phyloP scores from a whole-genome alignment of 208 protist species.

The Blastocrithidia nonstop region DNA sequence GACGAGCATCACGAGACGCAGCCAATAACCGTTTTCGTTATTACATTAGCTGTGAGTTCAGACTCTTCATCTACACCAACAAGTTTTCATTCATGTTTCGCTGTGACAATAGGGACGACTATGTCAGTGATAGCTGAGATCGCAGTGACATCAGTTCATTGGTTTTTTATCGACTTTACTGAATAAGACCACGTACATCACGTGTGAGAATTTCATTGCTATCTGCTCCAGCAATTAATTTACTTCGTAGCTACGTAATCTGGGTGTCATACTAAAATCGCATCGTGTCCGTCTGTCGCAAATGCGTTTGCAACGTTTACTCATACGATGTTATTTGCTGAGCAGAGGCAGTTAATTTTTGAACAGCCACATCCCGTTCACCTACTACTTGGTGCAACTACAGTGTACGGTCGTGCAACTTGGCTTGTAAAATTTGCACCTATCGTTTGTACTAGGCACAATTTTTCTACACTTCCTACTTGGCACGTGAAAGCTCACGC shows the following conservation, averaged over 20 bases:
- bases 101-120: conserved; percentile 68
- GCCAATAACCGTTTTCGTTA: conserved; percentile 64
- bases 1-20: conserved; percentile 39
- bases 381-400: conserved; percentile 74
- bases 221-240: conserved; percentile 59
- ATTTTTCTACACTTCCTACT: conserved; percentile 63
- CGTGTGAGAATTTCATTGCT: conserved; percentile 65
- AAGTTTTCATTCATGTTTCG: conserved; percentile 72
- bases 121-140: conserved; percentile 48
- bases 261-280: conserved; percentile 55
- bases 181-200: conserved; percentile 48
- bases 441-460: conserved; percentile 27
- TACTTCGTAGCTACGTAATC: conserved; percentile 60
- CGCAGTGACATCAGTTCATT: conserved; percentile 42
- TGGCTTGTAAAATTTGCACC: conserved; percentile 17
- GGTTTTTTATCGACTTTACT: conserved; percentile 46
- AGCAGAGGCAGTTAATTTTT: conserved; percentile 43
- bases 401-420: conserved; percentile 38
- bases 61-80: conserved; percentile 57
- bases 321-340: conserved; percentile 37
- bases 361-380: conserved; percentile 57
- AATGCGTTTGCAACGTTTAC: conserved; percentile 28
- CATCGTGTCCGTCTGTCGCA: conserved; percentile 41
- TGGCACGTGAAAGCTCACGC: conserved; percentile 36
- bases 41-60: conserved; percentile 57